Percentiles rank a stretch among this genome's conserved stretches.
These are phyloP conservation scores for Ceratobasidium sp. DNA, from an alignment of 1,284 basidiomycete species.

Conservation along the genomic window DNA sequence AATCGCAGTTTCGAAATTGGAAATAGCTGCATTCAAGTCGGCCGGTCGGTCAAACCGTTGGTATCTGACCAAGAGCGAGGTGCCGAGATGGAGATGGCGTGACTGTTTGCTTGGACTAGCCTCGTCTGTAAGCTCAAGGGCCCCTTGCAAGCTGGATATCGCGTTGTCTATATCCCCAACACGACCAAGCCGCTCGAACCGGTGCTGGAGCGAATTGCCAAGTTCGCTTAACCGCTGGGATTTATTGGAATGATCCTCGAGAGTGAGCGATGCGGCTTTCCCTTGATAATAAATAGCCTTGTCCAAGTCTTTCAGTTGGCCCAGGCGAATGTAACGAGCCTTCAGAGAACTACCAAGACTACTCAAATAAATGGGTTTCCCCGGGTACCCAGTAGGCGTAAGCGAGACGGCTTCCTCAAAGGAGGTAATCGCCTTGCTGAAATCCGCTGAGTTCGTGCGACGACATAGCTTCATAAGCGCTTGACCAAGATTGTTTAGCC, in stretches of 20 bases:
- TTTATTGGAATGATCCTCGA: too few relatives aligned
- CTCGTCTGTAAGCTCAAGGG: not conserved
- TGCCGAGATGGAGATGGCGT: not conserved
- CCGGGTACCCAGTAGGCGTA: too few relatives aligned
- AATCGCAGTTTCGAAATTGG: not conserved
- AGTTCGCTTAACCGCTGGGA: not conserved
- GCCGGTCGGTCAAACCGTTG: not conserved
- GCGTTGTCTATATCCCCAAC: not conserved
- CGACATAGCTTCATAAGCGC: too few relatives aligned
- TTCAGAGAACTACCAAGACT: too few relatives aligned
- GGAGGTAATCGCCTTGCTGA: too few relatives aligned
- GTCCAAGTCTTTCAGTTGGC: not conserved
- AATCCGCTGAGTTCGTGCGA: too few relatives aligned
- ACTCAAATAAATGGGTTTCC: too few relatives aligned
- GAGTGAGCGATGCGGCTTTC: not conserved
- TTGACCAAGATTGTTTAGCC: too few relatives aligned
- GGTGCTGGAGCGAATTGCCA: not conserved
- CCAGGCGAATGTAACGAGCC: too few relatives aligned
- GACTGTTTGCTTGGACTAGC: not conserved
- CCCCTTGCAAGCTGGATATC: not conserved
- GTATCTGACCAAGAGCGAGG: not conserved
- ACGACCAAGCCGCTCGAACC: not conserved
- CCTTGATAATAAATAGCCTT: slow-evolving; percentile 1
- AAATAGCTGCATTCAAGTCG: slow-evolving; percentile 3
- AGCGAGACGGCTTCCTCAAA: too few relatives aligned